A percentile compares a stretch with the other conserved stretches of the same genome.
Conservation (phyloP, 768 basidiomycete species). For the Grammothele lineata region DNA sequence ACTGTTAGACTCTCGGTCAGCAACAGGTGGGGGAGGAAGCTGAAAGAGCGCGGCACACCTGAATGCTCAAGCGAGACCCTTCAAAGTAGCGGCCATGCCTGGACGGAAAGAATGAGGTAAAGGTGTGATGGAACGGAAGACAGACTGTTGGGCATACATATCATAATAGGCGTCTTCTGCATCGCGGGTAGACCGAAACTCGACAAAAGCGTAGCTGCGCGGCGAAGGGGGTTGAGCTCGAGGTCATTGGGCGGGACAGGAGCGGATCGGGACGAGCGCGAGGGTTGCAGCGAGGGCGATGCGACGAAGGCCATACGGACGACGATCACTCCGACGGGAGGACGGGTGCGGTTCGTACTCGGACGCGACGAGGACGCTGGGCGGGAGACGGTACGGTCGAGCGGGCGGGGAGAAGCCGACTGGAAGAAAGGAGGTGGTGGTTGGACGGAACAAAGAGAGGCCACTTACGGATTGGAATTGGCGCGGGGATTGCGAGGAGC, state of each 20-base stretch:
- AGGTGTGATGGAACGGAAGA: slow-evolving; percentile 1
- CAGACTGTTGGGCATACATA: slow-evolving; percentile 47
- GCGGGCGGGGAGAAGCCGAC: slow-evolving; percentile 28
- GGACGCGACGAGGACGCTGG: not conserved
- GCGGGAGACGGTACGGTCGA: slow-evolving; percentile 13
- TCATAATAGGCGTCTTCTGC: slow-evolving; percentile 84
- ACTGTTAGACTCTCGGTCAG: slow-evolving; percentile 34
- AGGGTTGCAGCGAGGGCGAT: slow-evolving; percentile 2
- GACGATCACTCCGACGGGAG: not conserved
- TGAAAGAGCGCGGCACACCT: slow-evolving; percentile 40
- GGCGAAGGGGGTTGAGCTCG: slow-evolving; percentile 55
- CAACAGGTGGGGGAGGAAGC: not conserved
- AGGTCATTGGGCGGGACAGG: slow-evolving; percentile 33
- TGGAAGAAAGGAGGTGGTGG: slow-evolving; percentile 23
- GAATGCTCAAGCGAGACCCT: slow-evolving; percentile 69
- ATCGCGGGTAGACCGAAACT: slow-evolving; percentile 73
- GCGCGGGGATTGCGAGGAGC: slow-evolving; percentile 78
- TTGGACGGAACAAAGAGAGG: slow-evolving; percentile 14
- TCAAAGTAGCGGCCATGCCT: slow-evolving; percentile 80
- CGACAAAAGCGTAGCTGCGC: slow-evolving; percentile 83
- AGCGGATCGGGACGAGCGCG: slow-evolving; percentile 15
- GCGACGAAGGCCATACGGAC: slow-evolving; percentile 11
- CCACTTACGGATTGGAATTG: slow-evolving; percentile 78
- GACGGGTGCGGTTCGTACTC: not conserved
- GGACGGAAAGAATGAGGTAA: not conserved